A percentile compares a stretch with the other conserved stretches of the same genome.
Evolutionary conservation across 2,329 filamentous ascomycete genomes (phyloP).

Genomic region (Clonostachys rosea): DNA sequence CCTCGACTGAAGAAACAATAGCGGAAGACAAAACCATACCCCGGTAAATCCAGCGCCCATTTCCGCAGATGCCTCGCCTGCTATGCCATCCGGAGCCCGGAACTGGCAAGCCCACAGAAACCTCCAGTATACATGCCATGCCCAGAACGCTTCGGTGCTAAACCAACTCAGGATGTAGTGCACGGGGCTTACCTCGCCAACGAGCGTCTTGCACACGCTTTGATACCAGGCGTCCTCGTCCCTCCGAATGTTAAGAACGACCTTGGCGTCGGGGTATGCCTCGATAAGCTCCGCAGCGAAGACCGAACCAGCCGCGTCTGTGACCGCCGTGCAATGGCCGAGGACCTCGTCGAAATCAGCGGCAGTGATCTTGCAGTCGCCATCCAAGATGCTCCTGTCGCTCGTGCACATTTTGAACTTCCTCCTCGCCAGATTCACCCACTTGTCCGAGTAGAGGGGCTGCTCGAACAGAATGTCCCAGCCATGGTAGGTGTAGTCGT

Average conservation of each 20-base stretch:
- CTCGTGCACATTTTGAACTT: constrained; percentile 7
- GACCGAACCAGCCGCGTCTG: constrained; percentile 29
- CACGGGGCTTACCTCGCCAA: constrained; percentile 2
- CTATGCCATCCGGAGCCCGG: constrained; percentile 14
- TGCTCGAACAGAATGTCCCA: constrained; percentile 19
- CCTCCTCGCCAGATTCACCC: constrained; percentile 14
- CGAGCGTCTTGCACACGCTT: constrained; percentile 17
- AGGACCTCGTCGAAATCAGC: constrained; percentile 16
- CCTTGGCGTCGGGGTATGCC: constrained; percentile 42
- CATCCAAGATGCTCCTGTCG: constrained; percentile 4
- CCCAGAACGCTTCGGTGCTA: constrained; percentile 21
- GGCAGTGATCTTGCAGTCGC: constrained; percentile 4
- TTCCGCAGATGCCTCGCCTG: constrained; percentile 11
- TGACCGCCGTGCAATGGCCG: constrained; percentile 23
- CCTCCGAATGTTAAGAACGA: constrained; percentile 33
- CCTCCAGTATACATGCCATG: constrained; percentile 19
- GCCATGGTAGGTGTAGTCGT: constrained; percentile 19
- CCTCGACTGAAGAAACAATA: not conserved
- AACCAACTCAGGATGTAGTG: constrained; percentile 13
- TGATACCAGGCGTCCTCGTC: constrained; percentile 33
- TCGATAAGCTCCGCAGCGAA: constrained; percentile 37
- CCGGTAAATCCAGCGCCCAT: constrained; percentile 17
- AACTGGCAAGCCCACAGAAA: constrained; percentile 21
- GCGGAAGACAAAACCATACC: constrained; percentile 10
- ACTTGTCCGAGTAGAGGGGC: constrained; percentile 5